phyloP scores from a whole-genome alignment of 192 early-diverging fungal species.

The Lunasporangiospora selenospora region DNA sequence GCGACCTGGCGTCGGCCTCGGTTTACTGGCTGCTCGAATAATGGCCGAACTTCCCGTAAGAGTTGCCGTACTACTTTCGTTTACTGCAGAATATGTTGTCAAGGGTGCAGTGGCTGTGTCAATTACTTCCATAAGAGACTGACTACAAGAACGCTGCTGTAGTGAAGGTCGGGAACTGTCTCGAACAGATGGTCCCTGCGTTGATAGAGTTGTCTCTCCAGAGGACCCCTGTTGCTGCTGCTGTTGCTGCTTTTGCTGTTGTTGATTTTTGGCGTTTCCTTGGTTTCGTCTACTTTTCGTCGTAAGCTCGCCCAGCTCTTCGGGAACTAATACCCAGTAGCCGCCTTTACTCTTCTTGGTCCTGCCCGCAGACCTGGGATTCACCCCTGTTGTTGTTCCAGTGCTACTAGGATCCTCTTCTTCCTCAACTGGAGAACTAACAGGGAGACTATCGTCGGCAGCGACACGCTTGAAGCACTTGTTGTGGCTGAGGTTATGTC shows the following conservation, averaged over 20 bases:
- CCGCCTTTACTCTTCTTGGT: no score
- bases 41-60: no score
- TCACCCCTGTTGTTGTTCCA: background rate
- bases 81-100: background rate
- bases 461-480: constrained; percentile 11
- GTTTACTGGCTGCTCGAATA: no score
- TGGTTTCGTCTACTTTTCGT: constrained; percentile 6
- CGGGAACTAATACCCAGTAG: constrained; percentile 18
- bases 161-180: no score
- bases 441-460: background rate
- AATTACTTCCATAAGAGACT: background rate
- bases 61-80: background rate
- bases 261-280: background rate
- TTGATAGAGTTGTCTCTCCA: no score
- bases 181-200: no score
- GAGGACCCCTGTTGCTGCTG: background rate
- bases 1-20: no score
- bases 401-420: no score
- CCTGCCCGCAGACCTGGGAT: no score
- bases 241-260: background rate
- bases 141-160: background rate
- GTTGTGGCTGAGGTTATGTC: constrained; percentile 19
- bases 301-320: constrained; percentile 7
- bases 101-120: background rate
- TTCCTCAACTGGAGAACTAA: background rate